These are phyloP conservation scores for Diutina sp. DNA, from an alignment of 1,139 yeast species.

Conservation along the genomic window DNA sequence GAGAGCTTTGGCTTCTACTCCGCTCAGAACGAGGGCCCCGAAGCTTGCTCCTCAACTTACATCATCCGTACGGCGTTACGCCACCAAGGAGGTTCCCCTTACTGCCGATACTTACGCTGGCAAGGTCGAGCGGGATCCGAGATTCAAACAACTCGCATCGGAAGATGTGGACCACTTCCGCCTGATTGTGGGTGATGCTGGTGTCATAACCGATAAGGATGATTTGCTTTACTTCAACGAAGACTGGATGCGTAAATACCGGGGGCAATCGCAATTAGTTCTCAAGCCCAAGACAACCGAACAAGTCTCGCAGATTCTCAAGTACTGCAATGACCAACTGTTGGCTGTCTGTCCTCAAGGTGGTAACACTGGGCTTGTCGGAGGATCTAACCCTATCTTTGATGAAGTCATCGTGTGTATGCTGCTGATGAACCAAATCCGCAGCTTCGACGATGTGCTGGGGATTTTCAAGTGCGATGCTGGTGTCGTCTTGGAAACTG, in stretches of 20 bases:
- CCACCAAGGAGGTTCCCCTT: constrained; percentile 30
- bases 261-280: constrained; percentile 74
- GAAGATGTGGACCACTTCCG: constrained; percentile 54
- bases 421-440: constrained; percentile 59
- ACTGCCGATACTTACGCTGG: constrained; percentile 55
- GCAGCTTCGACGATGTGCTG: constrained; percentile 69
- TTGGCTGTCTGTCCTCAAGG: constrained; percentile 95
- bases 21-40: background rate
- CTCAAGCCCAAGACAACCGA: constrained; percentile 76
- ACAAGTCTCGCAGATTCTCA: constrained; percentile 65
- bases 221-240: constrained; percentile 70
- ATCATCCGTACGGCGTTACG: background rate
- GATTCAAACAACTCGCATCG: constrained; percentile 33
- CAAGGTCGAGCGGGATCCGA: constrained; percentile 32
- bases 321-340: constrained; percentile 67
- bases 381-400: constrained; percentile 87
- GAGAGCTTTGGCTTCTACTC: background rate
- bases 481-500: constrained; percentile 79
- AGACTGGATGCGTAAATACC: constrained; percentile 94
- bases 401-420: constrained; percentile 77
- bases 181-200: constrained; percentile 38
- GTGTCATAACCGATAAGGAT: constrained; percentile 37
- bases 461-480: constrained; percentile 88
- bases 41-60: background rate
- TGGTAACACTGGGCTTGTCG: constrained; percentile 94